phyloP scores from a whole-genome alignment of 768 basidiomycete species.

The Lyophyllum shimeji region DNA sequence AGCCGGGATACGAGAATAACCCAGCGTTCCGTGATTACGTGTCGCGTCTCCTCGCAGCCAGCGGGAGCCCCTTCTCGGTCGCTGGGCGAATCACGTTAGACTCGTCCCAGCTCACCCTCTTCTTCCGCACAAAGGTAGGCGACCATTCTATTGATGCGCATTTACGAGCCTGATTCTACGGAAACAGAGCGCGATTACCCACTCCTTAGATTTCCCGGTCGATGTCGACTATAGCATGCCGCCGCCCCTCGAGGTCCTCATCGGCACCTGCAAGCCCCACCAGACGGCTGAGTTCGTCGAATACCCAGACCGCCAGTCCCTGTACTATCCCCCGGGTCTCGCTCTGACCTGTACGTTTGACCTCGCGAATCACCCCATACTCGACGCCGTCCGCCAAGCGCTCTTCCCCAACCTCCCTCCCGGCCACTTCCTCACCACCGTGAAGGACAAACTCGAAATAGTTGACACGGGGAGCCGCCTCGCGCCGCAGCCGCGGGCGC shows the following conservation, averaged over 20 bases:
- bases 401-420: conserved; percentile 71
- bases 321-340: conserved; percentile 71
- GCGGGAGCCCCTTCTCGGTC: conserved; percentile 61
- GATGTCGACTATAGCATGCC: conserved; percentile 74
- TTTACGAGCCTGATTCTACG: conserved; percentile 3
- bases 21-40: conserved; percentile 54
- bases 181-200: conserved; percentile 69
- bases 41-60: conserved; percentile 53
- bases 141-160: background rate
- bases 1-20: conserved; percentile 45
- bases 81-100: conserved; percentile 73
- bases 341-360: conserved; percentile 77
- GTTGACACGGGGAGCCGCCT: conserved; percentile 60
- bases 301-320: conserved; percentile 60
- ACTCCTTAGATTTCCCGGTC: conserved; percentile 81
- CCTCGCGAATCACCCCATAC: conserved; percentile 77
- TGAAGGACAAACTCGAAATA: conserved; percentile 71
- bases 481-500: conserved; percentile 49
- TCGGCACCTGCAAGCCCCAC: conserved; percentile 71
- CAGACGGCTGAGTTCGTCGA: conserved; percentile 51
- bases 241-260: conserved; percentile 75
- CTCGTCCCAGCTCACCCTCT: conserved; percentile 63
- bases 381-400: conserved; percentile 69
- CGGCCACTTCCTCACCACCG: conserved; percentile 68
- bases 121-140: conserved; percentile 77